These are phyloP conservation scores for Ganoderma meredithae DNA, from an alignment of 1,284 basidiomycete species.

Conservation along the genomic window DNA sequence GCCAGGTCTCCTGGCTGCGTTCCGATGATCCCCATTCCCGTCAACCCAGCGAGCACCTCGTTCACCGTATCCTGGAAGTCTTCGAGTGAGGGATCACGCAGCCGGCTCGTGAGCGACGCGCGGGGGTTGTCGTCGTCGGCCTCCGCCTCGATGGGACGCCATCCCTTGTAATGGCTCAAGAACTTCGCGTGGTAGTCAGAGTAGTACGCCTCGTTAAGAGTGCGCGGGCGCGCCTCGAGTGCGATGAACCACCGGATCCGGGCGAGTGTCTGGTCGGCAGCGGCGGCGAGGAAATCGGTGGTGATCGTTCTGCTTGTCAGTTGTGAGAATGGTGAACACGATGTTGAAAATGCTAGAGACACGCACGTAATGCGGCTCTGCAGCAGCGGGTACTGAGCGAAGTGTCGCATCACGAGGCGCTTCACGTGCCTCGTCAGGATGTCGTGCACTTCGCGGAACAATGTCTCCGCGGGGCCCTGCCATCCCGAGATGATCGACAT, in stretches of 20 bases:
- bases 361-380: constrained; percentile 62
- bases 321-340: neutral
- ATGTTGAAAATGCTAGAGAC: neutral
- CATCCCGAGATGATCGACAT: constrained; percentile 53
- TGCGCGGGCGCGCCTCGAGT: constrained; percentile 43
- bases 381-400: constrained; percentile 59
- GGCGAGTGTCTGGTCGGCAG: constrained; percentile 48
- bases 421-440: constrained; percentile 51
- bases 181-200: constrained; percentile 41
- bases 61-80: constrained; percentile 49
- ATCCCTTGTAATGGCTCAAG: constrained; percentile 39
- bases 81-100: constrained; percentile 6
- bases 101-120: constrained; percentile 15
- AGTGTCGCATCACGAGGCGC: constrained; percentile 53
- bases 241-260: constrained; percentile 46
- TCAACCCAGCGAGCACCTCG: constrained; percentile 50
- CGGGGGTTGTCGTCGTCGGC: constrained; percentile 20
- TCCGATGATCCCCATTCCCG: constrained; percentile 52
- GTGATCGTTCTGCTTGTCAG: constrained; percentile 50
- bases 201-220: constrained; percentile 44
- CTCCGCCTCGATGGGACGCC: constrained; percentile 19
- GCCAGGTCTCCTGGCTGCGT: constrained; percentile 53
- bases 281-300: constrained; percentile 53
- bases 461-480: constrained; percentile 52
- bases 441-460: constrained; percentile 55